These are phyloP conservation scores for Alternaria angustiovoidea DNA, from an alignment of 2,329 filamentous ascomycete species.

Conservation along the genomic window DNA sequence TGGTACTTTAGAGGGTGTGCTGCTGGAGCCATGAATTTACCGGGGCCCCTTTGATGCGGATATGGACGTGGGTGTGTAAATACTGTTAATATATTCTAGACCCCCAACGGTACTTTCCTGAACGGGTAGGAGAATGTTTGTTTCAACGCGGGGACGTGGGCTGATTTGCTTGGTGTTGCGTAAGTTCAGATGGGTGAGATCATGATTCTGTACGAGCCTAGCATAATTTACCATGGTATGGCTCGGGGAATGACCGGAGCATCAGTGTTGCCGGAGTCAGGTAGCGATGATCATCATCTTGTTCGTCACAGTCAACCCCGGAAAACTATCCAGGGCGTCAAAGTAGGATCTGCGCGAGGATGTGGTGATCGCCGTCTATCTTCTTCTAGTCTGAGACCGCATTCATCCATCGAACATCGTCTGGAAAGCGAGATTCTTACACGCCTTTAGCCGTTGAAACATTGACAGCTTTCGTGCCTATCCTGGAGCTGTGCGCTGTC, in stretches of 20 bases:
- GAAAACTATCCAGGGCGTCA: neutral
- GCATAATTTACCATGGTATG: neutral
- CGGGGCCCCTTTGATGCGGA: neutral
- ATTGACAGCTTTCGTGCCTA: neutral
- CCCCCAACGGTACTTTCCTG: neutral
- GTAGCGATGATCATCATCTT: neutral
- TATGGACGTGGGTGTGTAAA: neutral
- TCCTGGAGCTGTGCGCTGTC: neutral
- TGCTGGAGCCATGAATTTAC: neutral
- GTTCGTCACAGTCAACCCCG: neutral
- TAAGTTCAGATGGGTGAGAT: neutral
- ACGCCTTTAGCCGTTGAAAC: neutral
- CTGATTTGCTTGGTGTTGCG: neutral
- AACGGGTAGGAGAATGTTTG: neutral
- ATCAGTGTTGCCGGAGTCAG: neutral
- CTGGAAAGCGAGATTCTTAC: neutral
- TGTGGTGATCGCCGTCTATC: neutral
- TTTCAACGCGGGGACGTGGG: neutral
- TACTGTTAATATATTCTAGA: neutral
- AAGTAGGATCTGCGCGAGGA: neutral
- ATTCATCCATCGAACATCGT: neutral
- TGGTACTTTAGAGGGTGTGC: neutral
- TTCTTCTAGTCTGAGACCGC: neutral
- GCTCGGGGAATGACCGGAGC: neutral
- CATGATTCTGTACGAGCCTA: neutral